phyloP scores from a whole-genome alignment of 371 early-diverging fungal genomes.

The Mortierella sp. region DNA sequence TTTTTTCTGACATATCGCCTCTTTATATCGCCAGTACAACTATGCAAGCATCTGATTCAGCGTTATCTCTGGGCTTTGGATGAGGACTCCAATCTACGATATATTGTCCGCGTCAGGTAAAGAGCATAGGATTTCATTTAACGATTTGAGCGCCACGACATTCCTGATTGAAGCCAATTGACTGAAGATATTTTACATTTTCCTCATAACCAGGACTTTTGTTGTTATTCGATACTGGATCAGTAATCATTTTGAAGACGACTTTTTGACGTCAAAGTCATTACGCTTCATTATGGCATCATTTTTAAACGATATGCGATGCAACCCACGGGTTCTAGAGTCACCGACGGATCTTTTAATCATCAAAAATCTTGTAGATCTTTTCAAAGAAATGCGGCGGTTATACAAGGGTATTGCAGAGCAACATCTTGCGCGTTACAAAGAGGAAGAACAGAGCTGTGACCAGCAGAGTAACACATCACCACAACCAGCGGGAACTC shows the following conservation, averaged over 20 bases:
- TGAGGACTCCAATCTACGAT: slow-evolving; percentile 60
- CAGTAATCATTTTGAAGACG: slow-evolving; percentile 71
- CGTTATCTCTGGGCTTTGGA: slow-evolving; percentile 73
- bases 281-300: slow-evolving; percentile 59
- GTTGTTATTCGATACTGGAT: slow-evolving; percentile 76
- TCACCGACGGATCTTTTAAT: slow-evolving; percentile 63
- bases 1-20: slow-evolving; percentile 77
- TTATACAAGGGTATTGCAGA: slow-evolving; percentile 31
- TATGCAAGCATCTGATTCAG: slow-evolving; percentile 68
- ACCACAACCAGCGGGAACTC: too few species aligned
- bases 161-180: not conserved
- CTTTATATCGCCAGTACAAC: slow-evolving; percentile 68
- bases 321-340: slow-evolving; percentile 55
- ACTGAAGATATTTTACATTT: not conserved
- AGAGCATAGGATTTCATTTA: not conserved
- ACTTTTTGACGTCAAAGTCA: slow-evolving; percentile 66
- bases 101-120: slow-evolving; percentile 67
- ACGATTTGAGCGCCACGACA: not conserved
- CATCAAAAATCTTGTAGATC: slow-evolving; percentile 56
- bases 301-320: slow-evolving; percentile 62
- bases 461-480: too few species aligned
- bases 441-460: too few species aligned
- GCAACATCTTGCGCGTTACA: slow-evolving; percentile 4
- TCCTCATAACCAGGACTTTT: slow-evolving; percentile 57
- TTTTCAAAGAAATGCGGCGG: slow-evolving; percentile 34